phyloP scores from a whole-genome alignment of 176 grass and related monocot species.

The Microstegium vimineum region DNA sequence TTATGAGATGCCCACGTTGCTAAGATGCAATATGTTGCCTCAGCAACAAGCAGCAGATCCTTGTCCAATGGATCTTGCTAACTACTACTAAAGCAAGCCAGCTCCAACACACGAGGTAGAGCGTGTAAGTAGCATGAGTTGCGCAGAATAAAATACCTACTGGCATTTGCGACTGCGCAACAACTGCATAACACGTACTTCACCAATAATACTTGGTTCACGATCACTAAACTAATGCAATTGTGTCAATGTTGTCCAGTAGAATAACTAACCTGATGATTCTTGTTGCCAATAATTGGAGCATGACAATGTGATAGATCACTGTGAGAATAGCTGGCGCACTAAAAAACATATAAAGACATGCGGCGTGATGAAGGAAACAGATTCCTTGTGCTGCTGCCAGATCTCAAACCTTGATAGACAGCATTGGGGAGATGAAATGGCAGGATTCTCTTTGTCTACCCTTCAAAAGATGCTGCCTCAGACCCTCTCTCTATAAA shows the following conservation, averaged over 20 bases:
- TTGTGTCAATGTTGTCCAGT: background rate
- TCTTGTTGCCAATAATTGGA: conserved; percentile 19
- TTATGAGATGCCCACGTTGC: background rate
- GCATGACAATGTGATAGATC: conserved; percentile 28
- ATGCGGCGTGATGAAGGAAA: background rate
- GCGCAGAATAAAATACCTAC: background rate
- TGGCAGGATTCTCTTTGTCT: conserved; percentile 35
- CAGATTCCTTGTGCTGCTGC: conserved; percentile 9
- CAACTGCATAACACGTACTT: background rate
- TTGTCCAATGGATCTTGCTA: conserved; percentile 14
- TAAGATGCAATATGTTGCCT: conserved; percentile 25
- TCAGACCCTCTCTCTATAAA: conserved; percentile 17
- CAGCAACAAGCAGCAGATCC: background rate
- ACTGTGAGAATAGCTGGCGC: background rate
- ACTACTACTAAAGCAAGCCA: background rate
- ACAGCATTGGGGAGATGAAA: conserved; percentile 9
- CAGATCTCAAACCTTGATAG: conserved; percentile 11
- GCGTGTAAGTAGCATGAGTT: background rate
- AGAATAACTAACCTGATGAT: conserved; percentile 15
- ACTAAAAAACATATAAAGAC: background rate
- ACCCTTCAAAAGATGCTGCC: background rate
- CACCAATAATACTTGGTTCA: background rate
- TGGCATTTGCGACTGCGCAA: background rate
- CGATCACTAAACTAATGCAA: background rate
- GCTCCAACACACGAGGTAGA: background rate